Evolutionary conservation across 352 stramenopile species (phyloP).

Genomic region (Phytopythium ostracodes): DNA sequence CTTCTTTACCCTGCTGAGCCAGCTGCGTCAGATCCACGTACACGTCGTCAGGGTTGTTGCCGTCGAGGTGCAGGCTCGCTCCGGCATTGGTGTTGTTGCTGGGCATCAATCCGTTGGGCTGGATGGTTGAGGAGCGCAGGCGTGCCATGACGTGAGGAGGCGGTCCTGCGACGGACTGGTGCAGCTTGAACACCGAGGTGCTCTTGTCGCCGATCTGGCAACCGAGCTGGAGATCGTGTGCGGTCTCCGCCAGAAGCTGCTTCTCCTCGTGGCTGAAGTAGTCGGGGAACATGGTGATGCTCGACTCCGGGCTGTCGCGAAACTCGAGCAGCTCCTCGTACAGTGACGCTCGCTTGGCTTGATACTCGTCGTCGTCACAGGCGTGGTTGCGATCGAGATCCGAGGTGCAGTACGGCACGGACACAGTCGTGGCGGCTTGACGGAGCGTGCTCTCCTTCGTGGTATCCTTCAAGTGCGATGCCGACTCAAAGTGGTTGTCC

Average conservation of each 20-base stretch:
- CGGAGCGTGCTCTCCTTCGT: conserved; percentile 1
- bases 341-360: conserved; percentile 33
- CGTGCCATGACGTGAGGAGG: conserved; percentile 6
- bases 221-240: conserved; percentile 44
- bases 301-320: conserved; percentile 28
- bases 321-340: conserved; percentile 67
- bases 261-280: conserved; percentile 62
- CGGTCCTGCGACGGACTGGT: conserved; percentile 7
- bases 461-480: accelerated
- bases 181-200: conserved; percentile 56
- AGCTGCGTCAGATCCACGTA: conserved; percentile 68
- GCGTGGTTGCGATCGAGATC: neutral
- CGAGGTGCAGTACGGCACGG: conserved; percentile 1
- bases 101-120: conserved; percentile 7
- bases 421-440: conserved; percentile 2
- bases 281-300: conserved; percentile 63
- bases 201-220: conserved; percentile 64
- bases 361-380: neutral
- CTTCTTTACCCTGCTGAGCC: conserved; percentile 70
- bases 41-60: conserved; percentile 36
- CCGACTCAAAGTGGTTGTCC: neutral
- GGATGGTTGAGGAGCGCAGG: conserved; percentile 9
- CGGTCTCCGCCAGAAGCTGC: conserved; percentile 40
- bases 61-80: conserved; percentile 1
- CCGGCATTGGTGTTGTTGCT: neutral